Evolutionary conservation across 306 rosid species (phyloP).

Genomic region (Prunus davidiana): DNA sequence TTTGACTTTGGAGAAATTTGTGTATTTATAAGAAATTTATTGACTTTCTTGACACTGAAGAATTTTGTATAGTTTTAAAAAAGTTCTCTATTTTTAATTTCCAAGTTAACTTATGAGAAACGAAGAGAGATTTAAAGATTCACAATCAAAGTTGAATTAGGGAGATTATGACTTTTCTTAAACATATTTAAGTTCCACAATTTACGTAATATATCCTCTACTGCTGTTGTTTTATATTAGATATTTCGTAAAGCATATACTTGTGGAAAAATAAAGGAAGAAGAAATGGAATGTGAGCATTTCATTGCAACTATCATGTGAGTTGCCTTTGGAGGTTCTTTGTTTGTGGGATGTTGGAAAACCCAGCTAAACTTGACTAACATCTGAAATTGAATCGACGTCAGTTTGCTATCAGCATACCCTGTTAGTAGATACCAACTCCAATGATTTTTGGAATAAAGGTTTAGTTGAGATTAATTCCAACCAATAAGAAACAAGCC

Average conservation of each 20-base stretch:
- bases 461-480: neutral
- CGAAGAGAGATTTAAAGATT: neutral
- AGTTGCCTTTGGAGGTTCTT: neutral
- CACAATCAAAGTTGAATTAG: neutral
- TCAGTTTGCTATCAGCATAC: neutral
- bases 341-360: neutral
- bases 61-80: neutral
- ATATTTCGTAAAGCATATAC: neutral
- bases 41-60: neutral
- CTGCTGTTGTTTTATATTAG: neutral
- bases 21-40: neutral
- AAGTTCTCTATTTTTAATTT: neutral
- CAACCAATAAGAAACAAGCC: neutral
- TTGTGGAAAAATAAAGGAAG: neutral
- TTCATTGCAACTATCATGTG: neutral
- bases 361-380: neutral
- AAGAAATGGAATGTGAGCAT: neutral
- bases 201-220: neutral
- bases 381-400: neutral
- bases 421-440: neutral
- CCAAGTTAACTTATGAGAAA: neutral
- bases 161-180: neutral
- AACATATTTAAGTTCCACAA: neutral
- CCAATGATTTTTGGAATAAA: neutral
- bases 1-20: neutral